These are phyloP conservation scores for Bolboschoenus planiculmis DNA, from an alignment of 176 grass and related monocot species.

Conservation along the genomic window DNA sequence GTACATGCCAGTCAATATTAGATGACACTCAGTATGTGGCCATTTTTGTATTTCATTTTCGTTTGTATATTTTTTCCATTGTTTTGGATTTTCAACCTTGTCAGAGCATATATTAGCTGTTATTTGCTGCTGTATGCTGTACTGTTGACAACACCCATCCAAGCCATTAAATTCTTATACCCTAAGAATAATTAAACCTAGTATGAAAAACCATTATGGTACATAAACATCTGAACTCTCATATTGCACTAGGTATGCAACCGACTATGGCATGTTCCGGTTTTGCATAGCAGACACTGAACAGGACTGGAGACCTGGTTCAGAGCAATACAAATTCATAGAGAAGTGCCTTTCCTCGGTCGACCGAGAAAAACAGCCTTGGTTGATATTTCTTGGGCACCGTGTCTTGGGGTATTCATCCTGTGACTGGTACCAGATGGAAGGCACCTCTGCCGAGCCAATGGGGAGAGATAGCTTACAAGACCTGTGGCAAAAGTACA, in stretches of 20 bases:
- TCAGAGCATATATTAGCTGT: not conserved
- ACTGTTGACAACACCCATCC: not conserved
- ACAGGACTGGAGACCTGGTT: slow-evolving; percentile 61
- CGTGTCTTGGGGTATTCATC: slow-evolving; percentile 81
- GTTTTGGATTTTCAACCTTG: slow-evolving; percentile 5
- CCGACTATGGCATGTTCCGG: slow-evolving; percentile 66
- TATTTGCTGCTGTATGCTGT: not conserved
- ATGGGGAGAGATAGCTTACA: slow-evolving; percentile 61
- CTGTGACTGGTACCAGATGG: slow-evolving; percentile 36
- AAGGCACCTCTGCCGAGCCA: slow-evolving; percentile 59
- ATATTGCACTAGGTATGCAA: slow-evolving; percentile 47
- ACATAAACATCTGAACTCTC: not conserved
- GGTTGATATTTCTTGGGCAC: slow-evolving; percentile 75
- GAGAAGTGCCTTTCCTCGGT: slow-evolving; percentile 56
- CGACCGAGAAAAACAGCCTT: slow-evolving; percentile 68
- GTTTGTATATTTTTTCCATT: too few species aligned
- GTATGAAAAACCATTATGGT: not conserved
- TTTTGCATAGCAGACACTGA: slow-evolving; percentile 78
- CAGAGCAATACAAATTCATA: slow-evolving; percentile 64
- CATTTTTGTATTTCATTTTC: not conserved
- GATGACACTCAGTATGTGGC: not conserved
- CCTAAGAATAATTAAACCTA: not conserved
- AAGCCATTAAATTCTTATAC: not conserved
- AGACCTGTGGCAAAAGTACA: slow-evolving; percentile 72
- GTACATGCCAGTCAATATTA: not conserved